Percentiles rank a stretch among this genome's conserved stretches.
These are phyloP conservation scores for Cladosporium velox DNA, from an alignment of 2,329 filamentous ascomycete genomes.

Conservation along the genomic window DNA sequence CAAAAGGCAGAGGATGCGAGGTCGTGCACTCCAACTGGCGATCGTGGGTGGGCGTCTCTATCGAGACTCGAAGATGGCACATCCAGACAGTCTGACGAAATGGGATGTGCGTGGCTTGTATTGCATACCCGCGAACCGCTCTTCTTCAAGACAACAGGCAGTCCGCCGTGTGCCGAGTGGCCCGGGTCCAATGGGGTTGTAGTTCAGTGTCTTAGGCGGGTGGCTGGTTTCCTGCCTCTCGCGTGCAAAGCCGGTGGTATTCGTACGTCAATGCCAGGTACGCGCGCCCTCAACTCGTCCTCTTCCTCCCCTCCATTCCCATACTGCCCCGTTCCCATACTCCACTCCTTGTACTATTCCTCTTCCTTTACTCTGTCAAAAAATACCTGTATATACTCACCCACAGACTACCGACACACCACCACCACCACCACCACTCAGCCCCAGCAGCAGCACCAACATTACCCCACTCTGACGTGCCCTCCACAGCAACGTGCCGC, in stretches of 20 bases:
- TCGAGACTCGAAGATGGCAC: neutral
- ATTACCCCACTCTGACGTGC: constrained; percentile 6
- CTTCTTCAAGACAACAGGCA: constrained; percentile 18
- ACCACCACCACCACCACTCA: neutral
- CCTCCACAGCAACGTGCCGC: constrained; percentile 16
- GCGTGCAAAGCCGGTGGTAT: neutral
- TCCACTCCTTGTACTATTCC: constrained; percentile 6
- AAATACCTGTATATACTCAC: neutral
- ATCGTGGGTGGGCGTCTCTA: neutral
- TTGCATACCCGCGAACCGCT: constrained; percentile 16
- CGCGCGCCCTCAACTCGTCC: neutral
- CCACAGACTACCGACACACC: neutral
- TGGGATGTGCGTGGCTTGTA: neutral
- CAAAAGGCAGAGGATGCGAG: neutral
- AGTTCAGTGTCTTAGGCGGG: constrained; percentile 1
- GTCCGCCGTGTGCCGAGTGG: neutral
- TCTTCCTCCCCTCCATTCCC: neutral
- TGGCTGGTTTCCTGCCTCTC: constrained; percentile 16
- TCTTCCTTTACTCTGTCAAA: constrained; percentile 1
- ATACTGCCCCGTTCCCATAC: neutral
- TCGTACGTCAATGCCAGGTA: constrained; percentile 6
- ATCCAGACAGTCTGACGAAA: constrained; percentile 5
- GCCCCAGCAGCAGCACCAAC: neutral
- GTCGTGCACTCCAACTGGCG: constrained; percentile 3
- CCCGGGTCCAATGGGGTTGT: neutral